Conservation (phyloP, 2,329 filamentous ascomycete genomes). For the Paraphoma sp. region DNA sequence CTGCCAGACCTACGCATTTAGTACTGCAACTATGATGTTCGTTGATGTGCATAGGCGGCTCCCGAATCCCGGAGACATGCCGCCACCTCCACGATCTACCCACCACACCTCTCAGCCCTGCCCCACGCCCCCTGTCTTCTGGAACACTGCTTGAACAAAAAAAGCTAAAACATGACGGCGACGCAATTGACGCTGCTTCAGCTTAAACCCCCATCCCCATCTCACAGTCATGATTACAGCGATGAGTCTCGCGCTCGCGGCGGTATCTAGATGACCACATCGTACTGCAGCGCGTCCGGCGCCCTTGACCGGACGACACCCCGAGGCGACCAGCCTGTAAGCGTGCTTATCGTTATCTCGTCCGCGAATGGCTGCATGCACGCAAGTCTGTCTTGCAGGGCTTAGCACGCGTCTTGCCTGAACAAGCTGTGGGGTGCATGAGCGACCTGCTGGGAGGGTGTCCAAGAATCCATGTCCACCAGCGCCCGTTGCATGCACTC, state of each 20-base stretch:
- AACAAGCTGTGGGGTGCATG: slow-evolving; percentile 1
- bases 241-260: background rate
- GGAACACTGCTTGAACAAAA: background rate
- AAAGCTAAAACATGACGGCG: background rate
- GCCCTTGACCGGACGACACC: background rate
- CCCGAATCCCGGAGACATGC: background rate
- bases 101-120: background rate
- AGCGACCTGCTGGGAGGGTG: background rate
- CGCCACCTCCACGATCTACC: background rate
- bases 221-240: background rate
- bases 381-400: slow-evolving; percentile 29
- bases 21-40: background rate
- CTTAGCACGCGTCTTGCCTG: slow-evolving; percentile 6
- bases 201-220: background rate
- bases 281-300: slow-evolving; percentile 2
- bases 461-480: background rate
- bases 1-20: background rate
- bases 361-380: slow-evolving; percentile 17
- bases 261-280: background rate
- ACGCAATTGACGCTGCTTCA: background rate
- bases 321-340: slow-evolving; percentile 26
- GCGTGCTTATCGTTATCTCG: slow-evolving; percentile 35
- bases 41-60: background rate
- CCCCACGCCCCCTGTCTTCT: background rate
- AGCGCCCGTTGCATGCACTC: too few relatives aligned